Evolutionary conservation across 768 basidiomycete genomes (phyloP), one percentile per base, ranked within the genome.

Genomic region (Amanita phalloides): DNA sequence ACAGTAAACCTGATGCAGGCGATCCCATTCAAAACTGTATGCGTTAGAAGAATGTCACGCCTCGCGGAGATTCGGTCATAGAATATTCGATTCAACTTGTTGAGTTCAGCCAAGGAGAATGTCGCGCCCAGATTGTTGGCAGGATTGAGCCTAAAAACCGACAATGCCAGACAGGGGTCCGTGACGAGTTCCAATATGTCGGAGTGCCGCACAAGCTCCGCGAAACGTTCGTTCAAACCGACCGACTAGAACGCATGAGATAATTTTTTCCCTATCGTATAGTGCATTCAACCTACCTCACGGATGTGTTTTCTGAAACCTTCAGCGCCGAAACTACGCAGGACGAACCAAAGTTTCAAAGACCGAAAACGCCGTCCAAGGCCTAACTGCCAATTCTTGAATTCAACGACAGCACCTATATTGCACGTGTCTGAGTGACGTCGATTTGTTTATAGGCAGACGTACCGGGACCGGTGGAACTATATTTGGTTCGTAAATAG

Each of bases 331-430:
- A 75, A 94, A 55, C 85, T 84, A 11, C 92, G 77, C 44, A 96
- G 68, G 26, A 94, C 87, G 62, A 95, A 96, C 90, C 90, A 95
- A 6, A 96, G 57, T 64, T 96, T 96, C 56, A 95, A 72, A 17
- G 90, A 86, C 30, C 94, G 77, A 75, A 95, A 96, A 38, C 88
- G 79, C 17, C 91, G 77, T 9, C 90, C 90, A 2, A 95, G 79
- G 6, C 74, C 74, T n/a, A 90, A 68, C 60, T 89, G 86, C 88
- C 88, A 90, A 62, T 91, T 89, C 13, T 87, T 78, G 60, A 87
- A 90, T 59, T 97, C 93, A 54, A 90, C 82, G 10, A 92, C 92
- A 0, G 77, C 78, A 2, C 89, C 85, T 83, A 17, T 3, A 25
- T 25, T 14, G 32, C 14, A 6, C 6, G 35, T 21, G 1, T 38